A percentile compares a stretch with the other conserved stretches of the same genome.
Conservation (phyloP, 371 early-diverging fungal species). For the Gilbertella persicaria region DNA sequence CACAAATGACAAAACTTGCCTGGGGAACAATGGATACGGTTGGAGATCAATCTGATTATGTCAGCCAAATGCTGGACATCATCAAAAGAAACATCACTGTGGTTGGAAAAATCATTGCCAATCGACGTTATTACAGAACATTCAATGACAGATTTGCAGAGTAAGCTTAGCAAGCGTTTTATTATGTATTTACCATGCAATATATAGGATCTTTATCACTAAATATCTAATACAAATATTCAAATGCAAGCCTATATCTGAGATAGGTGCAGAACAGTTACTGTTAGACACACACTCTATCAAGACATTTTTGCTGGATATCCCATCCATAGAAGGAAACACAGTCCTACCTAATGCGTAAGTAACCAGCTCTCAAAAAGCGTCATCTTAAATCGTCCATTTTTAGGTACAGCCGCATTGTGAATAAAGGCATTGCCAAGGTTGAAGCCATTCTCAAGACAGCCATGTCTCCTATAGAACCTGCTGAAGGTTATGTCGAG, state of each 20-base stretch:
- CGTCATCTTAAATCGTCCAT: neutral
- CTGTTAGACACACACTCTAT: conserved; percentile 91
- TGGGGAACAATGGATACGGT: conserved; percentile 86
- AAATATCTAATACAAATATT: conserved; percentile 66
- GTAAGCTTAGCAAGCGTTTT: conserved; percentile 42
- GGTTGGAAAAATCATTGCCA: conserved; percentile 65
- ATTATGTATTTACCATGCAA: conserved; percentile 3
- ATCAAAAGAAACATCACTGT: conserved; percentile 52
- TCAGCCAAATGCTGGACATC: conserved; percentile 62
- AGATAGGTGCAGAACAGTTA: conserved; percentile 89
- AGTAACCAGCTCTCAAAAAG: conserved; percentile 24
- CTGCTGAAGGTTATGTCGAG: conserved; percentile 81
- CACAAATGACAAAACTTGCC: conserved; percentile 68
- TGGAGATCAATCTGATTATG: conserved; percentile 93
- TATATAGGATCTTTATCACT: conserved; percentile 60
- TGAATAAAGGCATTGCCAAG: conserved; percentile 76
- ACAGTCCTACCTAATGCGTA: conserved; percentile 61
- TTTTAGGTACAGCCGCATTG: conserved; percentile 74
- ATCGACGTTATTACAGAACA: conserved; percentile 75
- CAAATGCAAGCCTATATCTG: conserved; percentile 78
- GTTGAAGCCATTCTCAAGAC: conserved; percentile 88
- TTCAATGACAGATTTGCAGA: conserved; percentile 92
- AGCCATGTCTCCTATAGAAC: conserved; percentile 84
- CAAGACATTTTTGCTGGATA: conserved; percentile 72
- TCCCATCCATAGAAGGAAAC: conserved; percentile 63